Evolutionary conservation across 768 basidiomycete species (phyloP).

Genomic region (Lentinula guzmanii): DNA sequence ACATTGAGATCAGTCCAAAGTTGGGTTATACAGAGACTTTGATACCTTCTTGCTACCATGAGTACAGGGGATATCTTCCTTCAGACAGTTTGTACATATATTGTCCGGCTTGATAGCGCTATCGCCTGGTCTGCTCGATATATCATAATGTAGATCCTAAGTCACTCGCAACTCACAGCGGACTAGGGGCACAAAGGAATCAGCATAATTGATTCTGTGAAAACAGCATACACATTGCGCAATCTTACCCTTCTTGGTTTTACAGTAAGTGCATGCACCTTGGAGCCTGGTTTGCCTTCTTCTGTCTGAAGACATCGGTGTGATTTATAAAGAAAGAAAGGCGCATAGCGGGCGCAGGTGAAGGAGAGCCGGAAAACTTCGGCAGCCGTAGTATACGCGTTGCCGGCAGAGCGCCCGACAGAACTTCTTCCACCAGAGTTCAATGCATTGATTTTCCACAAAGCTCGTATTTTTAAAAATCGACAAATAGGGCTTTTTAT

Average conservation of each 20-base stretch:
- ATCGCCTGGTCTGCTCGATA: slow-evolving; percentile 23
- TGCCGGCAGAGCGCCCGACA: neutral
- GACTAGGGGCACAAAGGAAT: neutral
- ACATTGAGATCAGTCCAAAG: neutral
- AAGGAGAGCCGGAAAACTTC: neutral
- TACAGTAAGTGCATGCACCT: neutral
- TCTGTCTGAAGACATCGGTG: neutral
- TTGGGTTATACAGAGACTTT: neutral
- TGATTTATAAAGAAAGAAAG: neutral
- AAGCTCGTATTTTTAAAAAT: neutral
- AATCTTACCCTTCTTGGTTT: neutral
- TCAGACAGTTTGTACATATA: slow-evolving; percentile 31
- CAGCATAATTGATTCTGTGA: neutral
- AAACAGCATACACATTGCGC: neutral
- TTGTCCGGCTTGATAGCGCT: slow-evolving; percentile 34
- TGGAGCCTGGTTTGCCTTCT: neutral
- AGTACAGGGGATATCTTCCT: slow-evolving; percentile 28
- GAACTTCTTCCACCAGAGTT: neutral
- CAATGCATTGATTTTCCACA: neutral
- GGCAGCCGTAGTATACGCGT: neutral
- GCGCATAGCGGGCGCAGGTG: neutral
- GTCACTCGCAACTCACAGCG: neutral
- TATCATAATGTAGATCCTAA: too few relatives aligned
- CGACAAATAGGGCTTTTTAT: neutral
- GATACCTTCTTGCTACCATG: slow-evolving; percentile 34